Evolutionary conservation across 306 rosid species (phyloP).

Genomic region (Quercus ilex): DNA sequence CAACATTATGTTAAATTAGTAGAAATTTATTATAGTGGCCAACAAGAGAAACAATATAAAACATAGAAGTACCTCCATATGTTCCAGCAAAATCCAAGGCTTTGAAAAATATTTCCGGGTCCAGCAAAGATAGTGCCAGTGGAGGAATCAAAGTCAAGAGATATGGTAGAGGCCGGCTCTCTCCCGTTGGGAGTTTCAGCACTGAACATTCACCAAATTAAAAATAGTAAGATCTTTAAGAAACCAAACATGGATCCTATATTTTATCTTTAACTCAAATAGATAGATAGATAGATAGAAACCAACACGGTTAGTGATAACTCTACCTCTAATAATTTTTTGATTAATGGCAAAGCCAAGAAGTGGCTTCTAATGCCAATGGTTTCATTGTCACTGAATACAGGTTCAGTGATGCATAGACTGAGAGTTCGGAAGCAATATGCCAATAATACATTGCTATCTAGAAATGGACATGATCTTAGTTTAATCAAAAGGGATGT

Average conservation of each 20-base stretch:
- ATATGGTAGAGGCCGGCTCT: conserved; percentile 54
- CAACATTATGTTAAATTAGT: not conserved
- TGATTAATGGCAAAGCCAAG: not conserved
- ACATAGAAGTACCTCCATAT: conserved; percentile 56
- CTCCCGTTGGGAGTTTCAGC: conserved; percentile 59
- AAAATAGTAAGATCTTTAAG: not conserved
- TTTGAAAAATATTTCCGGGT: conserved; percentile 69
- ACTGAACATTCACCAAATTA: conserved; percentile 35
- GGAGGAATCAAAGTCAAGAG: conserved; percentile 63
- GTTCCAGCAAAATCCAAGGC: conserved; percentile 80
- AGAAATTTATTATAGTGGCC: not conserved
- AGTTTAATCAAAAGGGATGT: not conserved
- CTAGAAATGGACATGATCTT: not conserved
- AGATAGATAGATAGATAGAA: too few species aligned
- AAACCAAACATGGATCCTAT: not conserved
- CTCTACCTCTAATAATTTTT: not conserved
- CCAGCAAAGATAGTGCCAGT: conserved; percentile 48
- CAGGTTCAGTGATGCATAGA: conserved; percentile 5
- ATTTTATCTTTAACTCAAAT: too few species aligned
- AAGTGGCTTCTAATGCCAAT: not conserved
- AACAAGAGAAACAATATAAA: not conserved
- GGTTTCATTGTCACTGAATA: not conserved
- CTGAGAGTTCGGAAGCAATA: not conserved
- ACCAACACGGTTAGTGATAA: too few species aligned
- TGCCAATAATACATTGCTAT: not conserved